phyloP scores from a whole-genome alignment of 176 grass and related monocot species.

The Dactylis glomerata region DNA sequence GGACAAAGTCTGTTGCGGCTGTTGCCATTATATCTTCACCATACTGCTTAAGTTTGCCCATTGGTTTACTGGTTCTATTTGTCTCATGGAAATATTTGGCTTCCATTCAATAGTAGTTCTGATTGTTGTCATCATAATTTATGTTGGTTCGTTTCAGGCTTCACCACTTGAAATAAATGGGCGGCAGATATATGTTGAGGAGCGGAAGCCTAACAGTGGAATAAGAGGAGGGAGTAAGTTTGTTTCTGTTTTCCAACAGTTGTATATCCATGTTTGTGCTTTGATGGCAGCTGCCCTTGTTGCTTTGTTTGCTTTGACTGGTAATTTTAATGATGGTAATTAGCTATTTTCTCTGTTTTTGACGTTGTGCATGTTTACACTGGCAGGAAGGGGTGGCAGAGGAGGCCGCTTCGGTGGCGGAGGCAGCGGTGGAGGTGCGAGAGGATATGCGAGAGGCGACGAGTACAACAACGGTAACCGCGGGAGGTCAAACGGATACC shows the following conservation, averaged over 20 bases:
- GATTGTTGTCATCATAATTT: not conserved
- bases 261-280: not conserved
- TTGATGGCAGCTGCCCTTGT: not conserved
- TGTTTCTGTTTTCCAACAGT: not conserved
- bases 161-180: constrained; percentile 79
- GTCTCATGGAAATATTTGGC: not conserved
- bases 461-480: constrained; percentile 43
- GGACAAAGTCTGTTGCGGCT: not conserved
- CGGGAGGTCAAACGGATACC: constrained; percentile 49
- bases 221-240: constrained; percentile 77
- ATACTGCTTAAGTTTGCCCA: not conserved
- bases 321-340: not conserved
- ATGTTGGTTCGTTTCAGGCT: constrained; percentile 38
- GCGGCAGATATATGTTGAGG: constrained; percentile 87
- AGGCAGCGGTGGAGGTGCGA: constrained; percentile 24
- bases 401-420: constrained; percentile 53
- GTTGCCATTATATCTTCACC: not conserved
- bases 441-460: constrained; percentile 40
- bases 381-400: constrained; percentile 57
- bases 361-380: not conserved
- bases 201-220: constrained; percentile 77
- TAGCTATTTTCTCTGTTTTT: not conserved
- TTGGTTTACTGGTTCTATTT: not conserved
- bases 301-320: not conserved
- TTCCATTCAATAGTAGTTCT: not conserved